Evolutionary conservation across 257 asterid species (phyloP), one percentile per base, ranked within the genome.

Genomic region (Linaria vulgaris): DNA sequence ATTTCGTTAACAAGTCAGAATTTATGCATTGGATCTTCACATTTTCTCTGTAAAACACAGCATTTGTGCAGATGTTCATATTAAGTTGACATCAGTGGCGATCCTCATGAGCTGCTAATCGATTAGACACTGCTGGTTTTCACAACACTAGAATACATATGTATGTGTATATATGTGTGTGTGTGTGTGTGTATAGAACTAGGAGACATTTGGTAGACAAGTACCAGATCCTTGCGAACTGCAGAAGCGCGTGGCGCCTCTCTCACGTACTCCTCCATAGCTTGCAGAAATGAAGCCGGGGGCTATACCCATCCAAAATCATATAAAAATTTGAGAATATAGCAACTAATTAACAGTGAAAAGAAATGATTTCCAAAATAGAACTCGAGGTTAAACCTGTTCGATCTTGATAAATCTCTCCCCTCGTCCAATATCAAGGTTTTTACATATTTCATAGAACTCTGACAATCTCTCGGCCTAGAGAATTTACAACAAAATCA

Each of bases 221-320:
- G 27, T 13, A 59, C 64, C 64, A 37, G 80, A 75, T 80, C 96
- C 72, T 71, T 86, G 75, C 85, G 90, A 70, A 77, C 90, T 11
- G 83, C 69, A 69, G 99, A 87, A 73, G 77, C 61, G 23, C 95
- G 97, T 7, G 99, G 97, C 64, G 97, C 99, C 9, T 94, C 99
- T 77, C 81, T 84, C 22, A 90, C 95, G 63, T 90, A 94, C 83
- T 94, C 97, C 80, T 94, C 99, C 99, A 94, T 94, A 64, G 99
- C 86, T 90, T 84, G 96, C 53, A 94, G 61, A 71, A 94, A 94
- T 41, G 99, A 94, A 65, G 89, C 90, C 39, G 97, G 97, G 39
- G 99, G 97, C 99, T 94, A 63, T 47, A 83, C 59, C n/a, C 38
- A 66, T 56, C 67, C 64, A 74, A 22, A 62, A 69, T 25, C 34